A percentile compares a stretch with the other conserved stretches of the same genome.
Conservation (phyloP, 2,329 filamentous ascomycete species). For the Hysterium pulicare region DNA sequence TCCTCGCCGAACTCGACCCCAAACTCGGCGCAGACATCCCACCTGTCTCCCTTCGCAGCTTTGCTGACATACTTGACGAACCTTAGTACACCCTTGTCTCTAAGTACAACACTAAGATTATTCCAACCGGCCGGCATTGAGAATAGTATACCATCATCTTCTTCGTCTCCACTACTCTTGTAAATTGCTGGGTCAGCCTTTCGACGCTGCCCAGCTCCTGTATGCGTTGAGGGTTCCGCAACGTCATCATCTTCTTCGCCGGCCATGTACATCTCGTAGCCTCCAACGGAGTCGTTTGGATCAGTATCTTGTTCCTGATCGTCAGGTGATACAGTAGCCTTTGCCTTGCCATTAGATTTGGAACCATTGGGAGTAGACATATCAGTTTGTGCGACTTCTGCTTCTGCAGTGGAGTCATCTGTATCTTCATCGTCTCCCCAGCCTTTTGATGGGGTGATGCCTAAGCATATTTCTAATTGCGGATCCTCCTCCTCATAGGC, state of each 20-base stretch:
- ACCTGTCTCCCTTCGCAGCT: conserved; percentile 80
- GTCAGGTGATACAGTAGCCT: conserved; percentile 20
- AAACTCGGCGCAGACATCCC: conserved; percentile 81
- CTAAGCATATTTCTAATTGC: conserved; percentile 81
- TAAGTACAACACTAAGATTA: conserved; percentile 81
- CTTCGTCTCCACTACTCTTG: conserved; percentile 52
- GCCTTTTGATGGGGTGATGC: conserved; percentile 77
- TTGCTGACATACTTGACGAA: conserved; percentile 96
- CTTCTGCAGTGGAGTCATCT: conserved; percentile 37
- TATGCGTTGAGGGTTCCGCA: conserved; percentile 33
- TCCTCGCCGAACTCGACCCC: conserved; percentile 62
- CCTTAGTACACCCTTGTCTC: conserved; percentile 79
- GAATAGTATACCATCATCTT: conserved; percentile 73
- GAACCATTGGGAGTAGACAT: conserved; percentile 7
- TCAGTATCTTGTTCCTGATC: conserved; percentile 33
- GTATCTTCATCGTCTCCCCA: conserved; percentile 68
- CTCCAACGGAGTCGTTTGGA: conserved; percentile 62
- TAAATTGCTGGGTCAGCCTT: conserved; percentile 80
- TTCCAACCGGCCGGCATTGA: conserved; percentile 77
- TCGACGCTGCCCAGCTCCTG: conserved; percentile 47
- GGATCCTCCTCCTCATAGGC: conserved; percentile 70
- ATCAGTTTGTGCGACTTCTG: conserved; percentile 39
- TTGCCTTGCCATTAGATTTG: conserved; percentile 28
- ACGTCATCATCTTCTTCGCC: conserved; percentile 54
- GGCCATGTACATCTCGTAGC: conserved; percentile 91